These are phyloP conservation scores for Zelopaecilomyces penicillatus DNA, from an alignment of 2,329 filamentous ascomycete genomes.

Conservation along the genomic window DNA sequence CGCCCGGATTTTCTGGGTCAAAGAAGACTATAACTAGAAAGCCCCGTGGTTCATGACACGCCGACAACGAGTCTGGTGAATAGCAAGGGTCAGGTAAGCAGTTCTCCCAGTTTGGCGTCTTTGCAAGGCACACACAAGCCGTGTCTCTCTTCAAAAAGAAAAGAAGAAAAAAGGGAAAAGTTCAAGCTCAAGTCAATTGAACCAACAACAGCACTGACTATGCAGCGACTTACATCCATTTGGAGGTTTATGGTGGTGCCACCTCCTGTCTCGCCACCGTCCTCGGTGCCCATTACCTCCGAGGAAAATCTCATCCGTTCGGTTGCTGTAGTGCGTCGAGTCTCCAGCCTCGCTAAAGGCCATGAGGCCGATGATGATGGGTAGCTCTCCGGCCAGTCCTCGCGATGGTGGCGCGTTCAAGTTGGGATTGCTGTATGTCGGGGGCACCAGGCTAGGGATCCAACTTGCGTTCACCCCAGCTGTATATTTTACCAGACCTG, in stretches of 20 bases:
- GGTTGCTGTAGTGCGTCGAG: not conserved
- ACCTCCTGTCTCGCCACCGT: conserved; percentile 18
- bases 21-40: conserved; percentile 26
- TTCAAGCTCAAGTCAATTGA: too few relatives aligned
- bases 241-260: conserved; percentile 15
- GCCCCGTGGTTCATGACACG: conserved; percentile 19
- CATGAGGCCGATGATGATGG: conserved; percentile 33
- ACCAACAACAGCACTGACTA: not conserved
- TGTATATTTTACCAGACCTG: conserved; percentile 18
- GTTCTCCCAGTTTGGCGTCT: not conserved
- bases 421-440: conserved; percentile 17
- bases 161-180: not conserved
- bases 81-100: not conserved
- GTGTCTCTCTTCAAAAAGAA: not conserved
- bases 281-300: conserved; percentile 9
- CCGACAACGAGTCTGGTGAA: conserved; percentile 15
- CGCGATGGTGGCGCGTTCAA: conserved; percentile 12
- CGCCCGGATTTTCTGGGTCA: conserved; percentile 20
- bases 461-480: conserved; percentile 25
- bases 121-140: too few relatives aligned
- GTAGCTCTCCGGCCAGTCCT: conserved; percentile 30
- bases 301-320: conserved; percentile 16
- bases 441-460: conserved; percentile 30
- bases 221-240: conserved; percentile 19
- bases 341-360: conserved; percentile 19